Evolutionary conservation across 164 flowering plant species (phyloP), one percentile per base, ranked within the genome.

Genomic region (Liriodendron chinense): DNA sequence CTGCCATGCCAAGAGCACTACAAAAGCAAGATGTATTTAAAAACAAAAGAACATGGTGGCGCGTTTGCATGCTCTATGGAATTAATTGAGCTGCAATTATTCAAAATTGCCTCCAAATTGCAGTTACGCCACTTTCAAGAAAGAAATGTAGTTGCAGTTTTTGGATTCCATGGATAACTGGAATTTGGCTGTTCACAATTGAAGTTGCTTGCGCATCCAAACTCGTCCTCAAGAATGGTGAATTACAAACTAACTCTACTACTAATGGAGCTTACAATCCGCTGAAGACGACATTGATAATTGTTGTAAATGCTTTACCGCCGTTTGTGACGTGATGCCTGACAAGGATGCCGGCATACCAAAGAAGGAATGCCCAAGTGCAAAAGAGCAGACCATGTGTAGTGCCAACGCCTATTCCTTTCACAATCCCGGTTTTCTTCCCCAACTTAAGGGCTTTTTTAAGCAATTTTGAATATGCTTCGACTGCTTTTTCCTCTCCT

Each of bases 1-100:
- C 86, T 79, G 97, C 94, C 76, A 91, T 94, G 66, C 95, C 97
- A 43, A 90, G 90, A 69, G 94, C 91, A 82, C 97, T 92, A 72
- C 81, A 87, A 67, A 77, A 21, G 56, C 26, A 56, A 65, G 64
- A 68, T 22, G 7, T 16, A 65, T 71, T n/a, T 13, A 28, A 67
- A 5, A 26, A 16, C n/a, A 28, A 28, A 28, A 67, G 16, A 67
- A 8, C 47, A 67, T 13, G 9, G 69, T 9, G 10, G 47, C 16
- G 9, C 20, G 13, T 64, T 64, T 64, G 67, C 9, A 64, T 64
- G 34, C 62, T 22, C 67, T 16, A 34, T 34, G 43, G 0, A 34
- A 34, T 34, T 34, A 34, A 34, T 34, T 34, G 43, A 34, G 43
- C 43, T 34, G 43, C 43, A 34, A 34, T 4, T 4, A 4, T 0